phyloP scores from a whole-genome alignment of 1,284 basidiomycete genomes.

The Microbotryum saponariae region DNA sequence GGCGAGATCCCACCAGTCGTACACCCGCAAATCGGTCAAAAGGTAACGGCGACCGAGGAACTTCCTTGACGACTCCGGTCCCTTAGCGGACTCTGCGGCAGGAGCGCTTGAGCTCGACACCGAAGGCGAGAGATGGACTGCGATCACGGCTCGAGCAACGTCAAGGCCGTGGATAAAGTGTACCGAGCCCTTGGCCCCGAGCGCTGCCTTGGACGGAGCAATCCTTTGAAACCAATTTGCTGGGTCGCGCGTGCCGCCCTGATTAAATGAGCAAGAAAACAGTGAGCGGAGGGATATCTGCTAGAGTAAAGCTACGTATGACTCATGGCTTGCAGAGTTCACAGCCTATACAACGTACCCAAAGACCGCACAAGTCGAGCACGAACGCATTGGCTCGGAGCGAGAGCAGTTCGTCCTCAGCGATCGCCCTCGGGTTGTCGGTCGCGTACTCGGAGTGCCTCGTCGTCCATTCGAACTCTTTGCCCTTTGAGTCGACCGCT shows the following conservation, averaged over 20 bases:
- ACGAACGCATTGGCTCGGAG: constrained; percentile 48
- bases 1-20: constrained; percentile 61
- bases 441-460: constrained; percentile 47
- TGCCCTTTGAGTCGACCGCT: constrained; percentile 13
- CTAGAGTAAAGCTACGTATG: neutral
- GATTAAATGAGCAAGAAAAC: neutral
- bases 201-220: constrained; percentile 51
- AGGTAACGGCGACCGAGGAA: constrained; percentile 33
- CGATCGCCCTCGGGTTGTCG: constrained; percentile 46
- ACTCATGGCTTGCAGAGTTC: too few species aligned
- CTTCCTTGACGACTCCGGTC: neutral
- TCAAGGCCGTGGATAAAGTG: constrained; percentile 46
- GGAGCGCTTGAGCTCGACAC: neutral
- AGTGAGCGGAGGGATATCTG: neutral
- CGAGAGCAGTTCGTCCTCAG: constrained; percentile 52
- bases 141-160: constrained; percentile 52
- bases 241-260: constrained; percentile 48
- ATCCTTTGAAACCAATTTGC: constrained; percentile 52
- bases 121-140: constrained; percentile 21
- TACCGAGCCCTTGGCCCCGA: constrained; percentile 50
- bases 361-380: constrained; percentile 56
- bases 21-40: constrained; percentile 53
- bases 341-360: constrained; percentile 37
- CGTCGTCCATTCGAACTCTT: constrained; percentile 46
- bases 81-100: too few species aligned